Evolutionary conservation across 2,329 filamentous ascomycete genomes (phyloP).

Genomic region (Aspergillus eucalypticola): DNA sequence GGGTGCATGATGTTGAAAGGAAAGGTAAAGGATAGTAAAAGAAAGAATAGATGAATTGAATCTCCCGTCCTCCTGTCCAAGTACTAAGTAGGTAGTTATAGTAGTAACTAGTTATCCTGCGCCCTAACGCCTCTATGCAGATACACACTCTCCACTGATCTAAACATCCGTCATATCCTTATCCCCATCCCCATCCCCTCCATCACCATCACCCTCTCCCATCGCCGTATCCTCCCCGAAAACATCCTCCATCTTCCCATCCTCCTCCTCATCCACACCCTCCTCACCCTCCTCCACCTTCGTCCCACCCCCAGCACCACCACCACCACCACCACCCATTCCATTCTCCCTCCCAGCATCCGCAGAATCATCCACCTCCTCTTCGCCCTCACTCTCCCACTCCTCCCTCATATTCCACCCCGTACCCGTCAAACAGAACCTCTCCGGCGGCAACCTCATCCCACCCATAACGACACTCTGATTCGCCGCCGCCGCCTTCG

Average conservation of each 20-base stretch:
- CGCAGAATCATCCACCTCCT: slow-evolving; percentile 29
- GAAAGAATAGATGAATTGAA: neutral
- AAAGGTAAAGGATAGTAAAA: neutral
- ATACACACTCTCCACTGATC: slow-evolving; percentile 1
- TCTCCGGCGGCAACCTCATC: slow-evolving; percentile 61
- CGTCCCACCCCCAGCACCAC: slow-evolving; percentile 7
- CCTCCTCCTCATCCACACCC: slow-evolving; percentile 45
- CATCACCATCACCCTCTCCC: slow-evolving; percentile 36
- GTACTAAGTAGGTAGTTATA: neutral
- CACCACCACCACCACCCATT: slow-evolving; percentile 14
- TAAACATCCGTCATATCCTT: slow-evolving; percentile 47
- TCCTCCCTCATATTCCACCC: slow-evolving; percentile 60
- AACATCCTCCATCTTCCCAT: slow-evolving; percentile 51
- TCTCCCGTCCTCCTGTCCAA: neutral
- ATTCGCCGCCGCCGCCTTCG: slow-evolving; percentile 25
- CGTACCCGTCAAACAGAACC: slow-evolving; percentile 60
- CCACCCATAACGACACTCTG: slow-evolving; percentile 50
- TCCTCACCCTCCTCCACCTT: slow-evolving; percentile 33
- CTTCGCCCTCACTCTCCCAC: slow-evolving; percentile 58
- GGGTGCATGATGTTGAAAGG: neutral
- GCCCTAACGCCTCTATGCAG: neutral
- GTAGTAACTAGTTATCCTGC: neutral
- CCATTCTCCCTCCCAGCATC: slow-evolving; percentile 32
- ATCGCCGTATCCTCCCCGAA: slow-evolving; percentile 47
- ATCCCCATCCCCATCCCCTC: slow-evolving; percentile 35